Conservation (phyloP, 1,139 yeast species). For the Blastobotrys arbuscula region DNA sequence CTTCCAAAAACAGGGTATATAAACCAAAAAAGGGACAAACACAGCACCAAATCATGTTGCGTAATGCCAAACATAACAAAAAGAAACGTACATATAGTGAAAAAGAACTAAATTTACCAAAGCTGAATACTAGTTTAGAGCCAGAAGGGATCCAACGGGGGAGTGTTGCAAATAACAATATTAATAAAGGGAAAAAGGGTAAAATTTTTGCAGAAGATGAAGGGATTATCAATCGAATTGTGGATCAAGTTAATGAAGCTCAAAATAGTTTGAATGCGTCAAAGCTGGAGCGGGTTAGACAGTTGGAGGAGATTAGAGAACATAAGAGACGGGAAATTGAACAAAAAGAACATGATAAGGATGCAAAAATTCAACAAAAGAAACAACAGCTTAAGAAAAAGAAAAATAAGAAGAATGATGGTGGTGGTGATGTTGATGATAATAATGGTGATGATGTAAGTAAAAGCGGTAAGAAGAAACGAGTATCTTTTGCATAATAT, state of each 20-base stretch:
- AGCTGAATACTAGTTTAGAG: slow-evolving; percentile 70
- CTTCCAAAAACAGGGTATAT: slow-evolving; percentile 21
- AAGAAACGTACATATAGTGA: slow-evolving; percentile 58
- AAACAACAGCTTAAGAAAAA: slow-evolving; percentile 70
- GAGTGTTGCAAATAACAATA: slow-evolving; percentile 50
- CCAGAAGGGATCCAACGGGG: slow-evolving; percentile 75
- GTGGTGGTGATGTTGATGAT: slow-evolving; percentile 11
- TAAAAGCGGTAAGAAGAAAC: slow-evolving; percentile 16
- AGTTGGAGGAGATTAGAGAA: slow-evolving; percentile 85
- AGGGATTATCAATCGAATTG: slow-evolving; percentile 62
- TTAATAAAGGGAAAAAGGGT: slow-evolving; percentile 48
- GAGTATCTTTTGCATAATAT: slow-evolving; percentile 26
- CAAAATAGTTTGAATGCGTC: slow-evolving; percentile 81
- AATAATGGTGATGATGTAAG: neutral
- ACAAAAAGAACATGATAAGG: slow-evolving; percentile 67
- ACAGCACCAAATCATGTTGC: slow-evolving; percentile 10
- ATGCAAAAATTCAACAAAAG: slow-evolving; percentile 64
- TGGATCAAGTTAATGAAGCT: slow-evolving; percentile 75
- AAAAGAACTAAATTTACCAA: slow-evolving; percentile 71
- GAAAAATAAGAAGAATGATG: slow-evolving; percentile 19
- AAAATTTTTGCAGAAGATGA: slow-evolving; percentile 74
- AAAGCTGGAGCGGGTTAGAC: slow-evolving; percentile 80
- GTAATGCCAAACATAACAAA: slow-evolving; percentile 35
- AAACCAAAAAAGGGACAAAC: slow-evolving; percentile 19
- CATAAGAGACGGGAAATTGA: slow-evolving; percentile 83